phyloP scores from a whole-genome alignment of 2,329 filamentous ascomycete genomes.

The Thielaviopsis musarum region DNA sequence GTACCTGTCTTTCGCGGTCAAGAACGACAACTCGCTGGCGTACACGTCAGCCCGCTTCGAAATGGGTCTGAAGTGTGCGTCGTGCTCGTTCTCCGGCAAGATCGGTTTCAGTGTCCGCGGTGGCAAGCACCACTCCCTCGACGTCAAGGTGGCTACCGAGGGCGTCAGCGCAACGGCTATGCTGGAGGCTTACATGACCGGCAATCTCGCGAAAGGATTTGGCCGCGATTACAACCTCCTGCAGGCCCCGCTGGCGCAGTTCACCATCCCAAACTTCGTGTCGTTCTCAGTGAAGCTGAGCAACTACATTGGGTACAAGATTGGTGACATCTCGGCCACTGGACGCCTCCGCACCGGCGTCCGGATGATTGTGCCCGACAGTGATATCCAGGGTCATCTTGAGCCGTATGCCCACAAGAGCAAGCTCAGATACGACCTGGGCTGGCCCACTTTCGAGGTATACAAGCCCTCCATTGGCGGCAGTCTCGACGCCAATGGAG shows the following conservation, averaged over 20 bases:
- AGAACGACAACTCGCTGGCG: neutral
- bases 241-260: neutral
- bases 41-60: neutral
- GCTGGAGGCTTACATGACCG: slow-evolving; percentile 1
- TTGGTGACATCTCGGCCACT: neutral
- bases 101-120: neutral
- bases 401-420: neutral
- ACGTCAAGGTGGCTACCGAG: neutral
- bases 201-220: neutral
- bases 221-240: neutral
- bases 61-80: neutral
- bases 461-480: slow-evolving; percentile 1
- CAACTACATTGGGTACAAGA: slow-evolving; percentile 6
- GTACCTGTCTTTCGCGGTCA: neutral
- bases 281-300: neutral
- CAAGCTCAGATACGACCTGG: neutral
- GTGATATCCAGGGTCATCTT: slow-evolving; percentile 1
- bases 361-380: slow-evolving; percentile 9
- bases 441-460: neutral
- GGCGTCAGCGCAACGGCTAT: neutral
- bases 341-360: slow-evolving; percentile 1
- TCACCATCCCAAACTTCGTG: neutral
- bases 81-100: neutral
- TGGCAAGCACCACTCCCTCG: neutral
- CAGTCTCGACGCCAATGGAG: neutral